Evolutionary conservation across 306 rosid species (phyloP), one percentile per base, ranked within the genome.

Genomic region (Adenanthera pavonina): DNA sequence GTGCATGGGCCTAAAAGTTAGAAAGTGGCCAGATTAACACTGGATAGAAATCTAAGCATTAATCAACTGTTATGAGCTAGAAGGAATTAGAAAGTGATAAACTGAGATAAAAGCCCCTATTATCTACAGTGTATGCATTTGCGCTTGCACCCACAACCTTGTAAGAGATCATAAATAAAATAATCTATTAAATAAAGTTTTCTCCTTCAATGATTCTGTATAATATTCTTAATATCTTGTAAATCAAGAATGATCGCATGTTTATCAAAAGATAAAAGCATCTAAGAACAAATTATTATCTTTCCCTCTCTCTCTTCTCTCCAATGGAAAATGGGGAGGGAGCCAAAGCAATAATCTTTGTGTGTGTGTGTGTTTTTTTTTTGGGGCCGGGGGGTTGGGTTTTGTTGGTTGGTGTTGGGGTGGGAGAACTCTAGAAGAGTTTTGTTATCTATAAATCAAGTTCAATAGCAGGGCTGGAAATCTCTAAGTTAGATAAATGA

Each of bases 1-100:
- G 60, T 96, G 97, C 99, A 92, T 92, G 51, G 98, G 98, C 91
- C 99, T 96, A 73, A 80, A 76, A 84, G 77, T 76, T 82, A 73
- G 64, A 49, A 76, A 68, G 72, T 43, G 78, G 61, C 69, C 84
- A 15, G 51, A 74, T 82, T 74, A 78, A 79, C 54, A 75, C 51
- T 65, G 10, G 57, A 19, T 52, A 76, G 68, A 69, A 56, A 43
- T 41, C 78, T 59, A 68, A 79, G 81, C 69, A 75, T 57, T 59
- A 62, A 71, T 56, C 67, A 74, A 59, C 70, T 48, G 17, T 49
- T 54, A 47, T 75, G 51, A 70, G 52, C 67, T 40, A 61, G 54
- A 48, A 60, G 64, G 56, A 75, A 65, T 76, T 68, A 73, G 64
- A 52, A 77, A 16, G 38, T 13, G 48, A 69, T 43, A 44, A 61